Base-by-base conservation (phyloP, 2,329 filamentous ascomycete species). In the Cladophialophora bantiana region DNA sequence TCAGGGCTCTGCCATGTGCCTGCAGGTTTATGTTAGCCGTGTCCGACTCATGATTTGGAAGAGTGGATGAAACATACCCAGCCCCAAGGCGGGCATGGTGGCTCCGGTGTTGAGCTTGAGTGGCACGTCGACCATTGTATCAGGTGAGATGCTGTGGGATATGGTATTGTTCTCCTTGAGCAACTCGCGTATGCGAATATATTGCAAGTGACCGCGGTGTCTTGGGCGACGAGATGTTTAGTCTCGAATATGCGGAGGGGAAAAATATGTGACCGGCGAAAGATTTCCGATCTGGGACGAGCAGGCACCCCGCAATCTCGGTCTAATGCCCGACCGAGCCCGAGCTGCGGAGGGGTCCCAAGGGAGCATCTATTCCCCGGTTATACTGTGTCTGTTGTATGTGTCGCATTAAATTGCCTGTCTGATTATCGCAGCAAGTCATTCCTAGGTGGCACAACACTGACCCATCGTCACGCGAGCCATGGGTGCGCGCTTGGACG, bases 1-100 rank as follows among this genome's bases (percentile, higher is more conserved):
- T 81, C 77, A 62, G 78, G 78, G 70, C 85, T 83, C 70, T 86
- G 84, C 84, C 83, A 86, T 45, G 84, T 86, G 5, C 84, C 71
- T 71, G 48, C 35, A 48, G 2, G 15, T 42, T n/a, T n/a, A 12
- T 15, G 31, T 45, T 3, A 42, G 18, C 20, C 7, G 20, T 38
- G 45, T 26, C 18, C 10, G 20, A 4, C 20, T 4, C 45, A 18
- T 18, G 45, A 50, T 42, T 36, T 35, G 3, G 18, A 10, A 13
- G 18, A 18, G 45, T 13, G 56, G 26, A 38, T 3, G 9, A 4
- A 31, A 38, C 63, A 55, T 68, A 71, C 69, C 84, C 59, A 86
- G 83, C 4, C 84, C 83, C 42, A 85, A 72, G 50, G 81, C 80
- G 9, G 81, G 81, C 26, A 84, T 83, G 36, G 78, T 71, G 9